These are phyloP conservation scores for Zostera marina DNA, from an alignment of 116 monocot genomes.

Conservation along the genomic window DNA sequence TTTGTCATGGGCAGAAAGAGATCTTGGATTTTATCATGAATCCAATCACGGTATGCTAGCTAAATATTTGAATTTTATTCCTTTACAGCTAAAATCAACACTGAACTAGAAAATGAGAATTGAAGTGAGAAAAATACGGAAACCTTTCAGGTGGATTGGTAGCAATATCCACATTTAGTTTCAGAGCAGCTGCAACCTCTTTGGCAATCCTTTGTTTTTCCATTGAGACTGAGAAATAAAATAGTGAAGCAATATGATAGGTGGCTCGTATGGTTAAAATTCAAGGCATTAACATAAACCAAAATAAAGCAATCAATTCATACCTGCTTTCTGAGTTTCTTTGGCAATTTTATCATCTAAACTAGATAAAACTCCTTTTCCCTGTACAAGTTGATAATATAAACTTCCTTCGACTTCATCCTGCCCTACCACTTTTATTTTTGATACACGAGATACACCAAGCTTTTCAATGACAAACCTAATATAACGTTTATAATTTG, in stretches of 20 bases:
- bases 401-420: conserved; percentile 83
- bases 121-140: conserved; percentile 4
- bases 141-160: conserved; percentile 59
- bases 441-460: conserved; percentile 40
- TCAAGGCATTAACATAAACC: neutral
- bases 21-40: no score
- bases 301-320: conserved; percentile 6
- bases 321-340: conserved; percentile 83
- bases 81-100: neutral
- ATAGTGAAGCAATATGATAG: neutral
- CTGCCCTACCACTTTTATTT: conserved; percentile 74
- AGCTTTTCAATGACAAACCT: conserved; percentile 82
- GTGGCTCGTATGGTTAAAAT: neutral
- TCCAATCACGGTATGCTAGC: neutral
- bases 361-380: conserved; percentile 67
- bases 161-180: conserved; percentile 78
- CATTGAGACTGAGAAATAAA: conserved; percentile 35
- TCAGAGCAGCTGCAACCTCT: conserved; percentile 87
- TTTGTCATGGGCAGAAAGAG: no score
- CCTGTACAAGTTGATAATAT: conserved; percentile 87
- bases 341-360: conserved; percentile 82
- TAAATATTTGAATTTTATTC: neutral
- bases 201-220: conserved; percentile 91
- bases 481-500: no score
- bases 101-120: neutral